Conservation (phyloP, 805 yeast species). For the Myxozyma melibiosi region DNA sequence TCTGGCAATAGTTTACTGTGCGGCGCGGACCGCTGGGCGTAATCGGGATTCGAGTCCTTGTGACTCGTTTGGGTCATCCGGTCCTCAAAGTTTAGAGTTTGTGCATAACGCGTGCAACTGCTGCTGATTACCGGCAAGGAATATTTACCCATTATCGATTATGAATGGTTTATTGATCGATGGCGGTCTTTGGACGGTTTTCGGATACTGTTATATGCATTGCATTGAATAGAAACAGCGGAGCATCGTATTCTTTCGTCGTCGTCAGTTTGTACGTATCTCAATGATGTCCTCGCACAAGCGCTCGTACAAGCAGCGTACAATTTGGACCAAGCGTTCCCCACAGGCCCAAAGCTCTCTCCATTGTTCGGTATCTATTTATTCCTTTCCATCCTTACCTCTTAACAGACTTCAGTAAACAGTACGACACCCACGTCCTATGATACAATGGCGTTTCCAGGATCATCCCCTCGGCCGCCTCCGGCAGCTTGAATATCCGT, state of each 20-base stretch:
- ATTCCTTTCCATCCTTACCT: background rate
- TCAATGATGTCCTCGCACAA: background rate
- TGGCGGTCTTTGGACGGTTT: no score
- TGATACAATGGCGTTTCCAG: slow-evolving; percentile 8
- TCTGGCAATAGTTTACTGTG: slow-evolving; percentile 7
- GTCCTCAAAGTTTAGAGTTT: background rate
- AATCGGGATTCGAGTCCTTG: background rate
- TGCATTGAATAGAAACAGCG: no score
- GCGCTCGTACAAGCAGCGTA: background rate
- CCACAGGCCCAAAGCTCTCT: background rate
- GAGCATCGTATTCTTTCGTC: no score
- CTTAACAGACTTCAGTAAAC: slow-evolving; percentile 18
- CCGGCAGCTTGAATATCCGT: slow-evolving; percentile 24
- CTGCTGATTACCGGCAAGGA: no score
- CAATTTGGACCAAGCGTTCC: background rate
- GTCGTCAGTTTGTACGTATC: no score
- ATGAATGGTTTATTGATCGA: no score
- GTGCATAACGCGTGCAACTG: background rate
- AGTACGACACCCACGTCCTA: slow-evolving; percentile 22
- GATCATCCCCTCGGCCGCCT: slow-evolving; percentile 13
- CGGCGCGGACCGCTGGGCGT: background rate
- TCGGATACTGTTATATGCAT: no score
- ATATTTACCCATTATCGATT: no score
- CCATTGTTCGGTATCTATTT: background rate
- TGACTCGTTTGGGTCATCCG: slow-evolving; percentile 6